These are phyloP conservation scores for Fusarium hainanense DNA, from an alignment of 2,329 filamentous ascomycete species.

Conservation along the genomic window DNA sequence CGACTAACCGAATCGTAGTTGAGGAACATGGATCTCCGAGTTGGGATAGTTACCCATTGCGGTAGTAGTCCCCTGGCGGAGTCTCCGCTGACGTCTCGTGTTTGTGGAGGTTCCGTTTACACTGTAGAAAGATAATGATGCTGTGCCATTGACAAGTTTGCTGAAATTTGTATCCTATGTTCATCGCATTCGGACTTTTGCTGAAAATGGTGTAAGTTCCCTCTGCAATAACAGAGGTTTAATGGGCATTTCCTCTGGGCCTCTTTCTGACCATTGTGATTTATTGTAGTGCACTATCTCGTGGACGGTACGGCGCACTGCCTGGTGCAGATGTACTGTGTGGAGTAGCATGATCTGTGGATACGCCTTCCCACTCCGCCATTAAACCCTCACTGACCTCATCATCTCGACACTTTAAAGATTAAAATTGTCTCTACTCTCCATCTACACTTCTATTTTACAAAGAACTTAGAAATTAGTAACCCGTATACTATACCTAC, in stretches of 20 bases:
- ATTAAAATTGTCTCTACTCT: not conserved
- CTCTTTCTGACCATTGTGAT: not conserved
- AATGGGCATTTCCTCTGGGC: accelerated
- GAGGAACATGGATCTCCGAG: not conserved
- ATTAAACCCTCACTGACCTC: slow-evolving; percentile 9
- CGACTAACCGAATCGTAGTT: accelerated
- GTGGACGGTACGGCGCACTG: not conserved
- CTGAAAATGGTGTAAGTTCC: not conserved
- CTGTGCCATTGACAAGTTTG: not conserved
- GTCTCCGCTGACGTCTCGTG: not conserved
- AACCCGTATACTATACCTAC: not conserved
- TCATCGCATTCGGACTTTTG: no score
- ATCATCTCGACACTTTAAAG: not conserved
- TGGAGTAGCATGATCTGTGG: not conserved
- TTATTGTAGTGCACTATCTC: not conserved
- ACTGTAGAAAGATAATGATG: not conserved
- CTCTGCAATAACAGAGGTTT: accelerated
- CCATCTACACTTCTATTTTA: not conserved
- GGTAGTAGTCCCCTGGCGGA: not conserved
- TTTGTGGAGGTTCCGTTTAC: not conserved
- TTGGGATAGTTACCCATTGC: not conserved
- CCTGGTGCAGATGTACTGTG: not conserved
- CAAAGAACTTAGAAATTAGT: not conserved
- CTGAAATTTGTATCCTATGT: no score
- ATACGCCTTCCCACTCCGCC: not conserved